Base-by-base conservation (phyloP, 2,329 filamentous ascomycete species). In the Penicillium sp. region DNA sequence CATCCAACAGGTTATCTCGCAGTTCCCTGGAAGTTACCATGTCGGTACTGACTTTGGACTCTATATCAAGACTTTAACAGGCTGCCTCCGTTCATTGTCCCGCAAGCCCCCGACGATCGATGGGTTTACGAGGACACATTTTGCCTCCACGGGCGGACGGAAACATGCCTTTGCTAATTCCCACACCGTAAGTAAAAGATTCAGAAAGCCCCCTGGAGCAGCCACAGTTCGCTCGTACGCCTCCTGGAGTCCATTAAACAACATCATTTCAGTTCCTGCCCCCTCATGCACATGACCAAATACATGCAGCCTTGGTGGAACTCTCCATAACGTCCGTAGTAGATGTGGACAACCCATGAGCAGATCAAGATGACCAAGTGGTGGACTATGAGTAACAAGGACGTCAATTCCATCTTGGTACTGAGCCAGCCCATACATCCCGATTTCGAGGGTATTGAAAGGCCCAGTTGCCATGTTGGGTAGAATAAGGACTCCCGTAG, bases 401-500 rank as follows among this genome's bases (percentile, higher is more conserved):
- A 95, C 78, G 60, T 93, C 87, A 0, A 81, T 83, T 57, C 85
- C 80, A 1, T 75, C 68, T 0, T 0, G 88, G 88, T 2, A 93
- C 75, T 4, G 77, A 82, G 49, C 79, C 78, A 4, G 75, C 71
- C 88, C 87, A 93, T 0, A 84, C 80, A 59, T 89, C 80, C 5
- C 74, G 64, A 18, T 74, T 73, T 19, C 77, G 70, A 5, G 76
- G 72, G 60, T 93, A 91, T 67, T 92, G 87, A 58, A 92, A 92
- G 0, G 80, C 88, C 74, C 86, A 85, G 14, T 84, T 80, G 3
- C 87, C 87, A 62, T 87, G 86, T 35, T 75, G 72, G 0, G 87
- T 87, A 53, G 93, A 83, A 55, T 86, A 82, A 1, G 88, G 87
- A 1, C 83, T 84, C 5, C 90, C 89, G 66, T 87, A 95, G 44